Base-by-base conservation (phyloP, 768 basidiomycete species). In the Suillus alpinus region DNA sequence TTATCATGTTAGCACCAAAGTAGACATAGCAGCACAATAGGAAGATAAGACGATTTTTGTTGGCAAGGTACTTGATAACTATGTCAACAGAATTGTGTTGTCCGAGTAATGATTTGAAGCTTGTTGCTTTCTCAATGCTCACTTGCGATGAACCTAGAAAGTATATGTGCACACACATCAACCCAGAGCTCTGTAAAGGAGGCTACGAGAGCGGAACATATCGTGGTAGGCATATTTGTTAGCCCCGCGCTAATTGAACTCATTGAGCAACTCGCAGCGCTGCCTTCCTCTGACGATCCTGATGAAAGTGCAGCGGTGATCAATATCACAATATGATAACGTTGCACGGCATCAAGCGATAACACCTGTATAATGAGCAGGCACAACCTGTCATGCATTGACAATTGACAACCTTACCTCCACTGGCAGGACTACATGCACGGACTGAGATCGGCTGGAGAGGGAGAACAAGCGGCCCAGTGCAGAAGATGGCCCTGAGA, bases 1-100 rank as follows among this genome's bases (percentile, higher is more conserved):
- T 62, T 56, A 58, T 46, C n/a, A 55, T 60, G 56, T 36, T 57
- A 18, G 20, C 49, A 36, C 59, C 16, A 49, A 63, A 59, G 62
- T 43, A 16, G 7, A 14, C 7, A 26, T 50, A 7, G 23, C 34
- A 18, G 9, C n/a, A 18, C 14, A 7, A 12, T 31, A 29, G 6
- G n/a, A 41, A 46, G 8, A 59, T 41, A n/a, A 36, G 41, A n/a
- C 36, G 9, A n/a, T 8, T 57, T 36, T 58, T 63, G 16, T 36
- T 56, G 29, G n/a, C 40, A 16, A 34, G 56, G 20, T 59, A 59
- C 16, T 7, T 29, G 13, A 56, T 60, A 36, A 60, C 59, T 59
- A 13, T 12, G 5, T 23, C 13, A 14, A 23, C 44, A 36, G 7
- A 26, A 26, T 56, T 14, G 9, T 18, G 47, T 46, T 18, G 18